These are phyloP conservation scores for Micractinium conductrix DNA, from an alignment of 139 green algal genomes.

Conservation along the genomic window DNA sequence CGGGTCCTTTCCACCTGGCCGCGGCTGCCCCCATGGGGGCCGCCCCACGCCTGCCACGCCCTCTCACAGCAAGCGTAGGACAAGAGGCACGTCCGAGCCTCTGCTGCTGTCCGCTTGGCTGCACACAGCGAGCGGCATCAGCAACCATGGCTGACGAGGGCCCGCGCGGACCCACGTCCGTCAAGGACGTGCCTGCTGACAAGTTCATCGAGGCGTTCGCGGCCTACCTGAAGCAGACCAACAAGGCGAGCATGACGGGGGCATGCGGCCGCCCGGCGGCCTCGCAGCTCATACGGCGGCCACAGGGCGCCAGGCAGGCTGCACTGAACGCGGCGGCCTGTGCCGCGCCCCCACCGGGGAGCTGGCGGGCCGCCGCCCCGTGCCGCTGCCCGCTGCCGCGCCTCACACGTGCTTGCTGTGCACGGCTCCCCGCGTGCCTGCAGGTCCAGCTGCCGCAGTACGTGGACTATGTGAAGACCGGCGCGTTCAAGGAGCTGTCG, in stretches of 20 bases:
- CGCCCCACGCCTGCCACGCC: not conserved
- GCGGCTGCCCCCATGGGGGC: no score
- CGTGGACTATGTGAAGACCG: slow-evolving; percentile 98
- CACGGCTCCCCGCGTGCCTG: no score
- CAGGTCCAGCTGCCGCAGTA: slow-evolving; percentile 91
- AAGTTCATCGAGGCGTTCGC: slow-evolving; percentile 95
- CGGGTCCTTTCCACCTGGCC: no score
- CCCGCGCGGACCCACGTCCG: not conserved
- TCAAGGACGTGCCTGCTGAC: slow-evolving; percentile 63
- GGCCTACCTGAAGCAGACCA: slow-evolving; percentile 95
- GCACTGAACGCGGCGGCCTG: no score
- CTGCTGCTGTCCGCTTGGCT: no score
- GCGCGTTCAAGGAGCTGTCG: slow-evolving; percentile 94
- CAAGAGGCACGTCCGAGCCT: not conserved
- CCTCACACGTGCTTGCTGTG: no score
- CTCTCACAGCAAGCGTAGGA: not conserved
- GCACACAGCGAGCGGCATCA: not conserved
- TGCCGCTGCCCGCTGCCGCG: not conserved
- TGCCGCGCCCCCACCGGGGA: no score
- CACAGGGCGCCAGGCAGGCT: no score
- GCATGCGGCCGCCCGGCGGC: not conserved
- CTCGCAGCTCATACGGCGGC: no score
- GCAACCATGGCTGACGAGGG: slow-evolving; percentile 30
- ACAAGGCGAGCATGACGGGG: slow-evolving; percentile 80
- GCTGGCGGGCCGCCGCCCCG: not conserved